Percentiles rank a stretch among this genome's conserved stretches.
Evolutionary conservation across 306 rosid species (phyloP).

Genomic region (Luffa aegyptiaca): DNA sequence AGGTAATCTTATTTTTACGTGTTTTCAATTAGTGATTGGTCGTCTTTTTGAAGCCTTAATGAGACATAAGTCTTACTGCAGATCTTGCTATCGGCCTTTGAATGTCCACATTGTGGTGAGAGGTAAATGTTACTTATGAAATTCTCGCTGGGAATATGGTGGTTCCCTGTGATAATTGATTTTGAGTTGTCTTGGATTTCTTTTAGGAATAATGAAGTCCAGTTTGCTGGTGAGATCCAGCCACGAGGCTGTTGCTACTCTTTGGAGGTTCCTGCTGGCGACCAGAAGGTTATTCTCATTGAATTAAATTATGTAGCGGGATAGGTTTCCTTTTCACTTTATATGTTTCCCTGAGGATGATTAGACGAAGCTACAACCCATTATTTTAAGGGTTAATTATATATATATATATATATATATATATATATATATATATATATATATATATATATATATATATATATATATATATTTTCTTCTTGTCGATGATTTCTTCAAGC

Average conservation of each 20-base stretch:
- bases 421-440: background rate
- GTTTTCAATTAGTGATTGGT: background rate
- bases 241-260: conserved; percentile 70
- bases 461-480: background rate
- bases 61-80: conserved; percentile 12
- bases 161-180: background rate
- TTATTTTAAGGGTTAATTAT: background rate
- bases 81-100: conserved; percentile 87
- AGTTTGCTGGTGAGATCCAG: conserved; percentile 97
- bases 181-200: conserved; percentile 8
- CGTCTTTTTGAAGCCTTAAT: background rate
- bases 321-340: background rate
- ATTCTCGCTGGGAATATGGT: background rate
- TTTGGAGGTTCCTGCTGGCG: conserved; percentile 48
- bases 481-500: background rate
- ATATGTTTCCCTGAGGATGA: background rate
- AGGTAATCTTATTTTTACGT: conserved; percentile 30
- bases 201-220: conserved; percentile 81
- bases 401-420: background rate
- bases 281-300: conserved; percentile 46
- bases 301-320: background rate
- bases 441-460: background rate
- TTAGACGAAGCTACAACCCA: background rate
- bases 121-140: conserved; percentile 33
- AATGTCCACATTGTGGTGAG: conserved; percentile 88